These are phyloP conservation scores for Plectosphaerella sp. DNA, from an alignment of 2,329 filamentous ascomycete genomes.

Conservation along the genomic window DNA sequence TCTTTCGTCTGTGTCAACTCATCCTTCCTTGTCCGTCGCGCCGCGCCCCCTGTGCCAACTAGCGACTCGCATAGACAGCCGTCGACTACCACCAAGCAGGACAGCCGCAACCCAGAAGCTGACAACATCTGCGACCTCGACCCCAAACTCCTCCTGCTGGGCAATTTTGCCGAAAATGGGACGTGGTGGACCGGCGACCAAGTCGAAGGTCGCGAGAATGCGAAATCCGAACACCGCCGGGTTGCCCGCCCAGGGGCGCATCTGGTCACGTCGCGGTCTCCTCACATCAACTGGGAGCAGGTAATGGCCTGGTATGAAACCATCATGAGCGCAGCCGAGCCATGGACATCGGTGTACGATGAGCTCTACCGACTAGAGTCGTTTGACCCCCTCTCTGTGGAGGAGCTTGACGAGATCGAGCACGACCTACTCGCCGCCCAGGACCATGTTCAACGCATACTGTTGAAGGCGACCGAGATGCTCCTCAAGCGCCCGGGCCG, in stretches of 20 bases:
- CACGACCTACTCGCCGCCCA: constrained; percentile 51
- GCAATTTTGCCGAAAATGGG: constrained; percentile 76
- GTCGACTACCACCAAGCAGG: constrained; percentile 12
- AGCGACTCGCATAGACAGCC: background rate
- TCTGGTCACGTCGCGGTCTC: constrained; percentile 54
- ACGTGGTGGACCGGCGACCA: constrained; percentile 73
- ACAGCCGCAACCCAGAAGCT: constrained; percentile 27
- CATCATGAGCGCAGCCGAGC: constrained; percentile 61
- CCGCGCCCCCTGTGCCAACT: constrained; percentile 2
- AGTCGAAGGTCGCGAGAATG: constrained; percentile 23
- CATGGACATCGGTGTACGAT: constrained; percentile 60
- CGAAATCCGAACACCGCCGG: constrained; percentile 21
- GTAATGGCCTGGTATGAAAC: constrained; percentile 70
- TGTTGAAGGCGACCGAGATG: constrained; percentile 76
- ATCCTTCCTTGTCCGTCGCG: constrained; percentile 57
- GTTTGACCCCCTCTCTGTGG: constrained; percentile 22
- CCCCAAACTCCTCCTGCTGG: constrained; percentile 68
- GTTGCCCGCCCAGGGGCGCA: constrained; percentile 15
- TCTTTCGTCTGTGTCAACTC: constrained; percentile 69
- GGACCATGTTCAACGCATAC: constrained; percentile 60
- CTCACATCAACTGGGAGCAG: constrained; percentile 71
- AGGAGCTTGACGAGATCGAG: constrained; percentile 40
- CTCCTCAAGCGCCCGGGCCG: constrained; percentile 75
- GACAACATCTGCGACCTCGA: constrained; percentile 58
- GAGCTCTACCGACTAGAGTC: constrained; percentile 35